Evolutionary conservation across 257 asterid genomes (phyloP).

Genomic region (Eucommia ulmoides): DNA sequence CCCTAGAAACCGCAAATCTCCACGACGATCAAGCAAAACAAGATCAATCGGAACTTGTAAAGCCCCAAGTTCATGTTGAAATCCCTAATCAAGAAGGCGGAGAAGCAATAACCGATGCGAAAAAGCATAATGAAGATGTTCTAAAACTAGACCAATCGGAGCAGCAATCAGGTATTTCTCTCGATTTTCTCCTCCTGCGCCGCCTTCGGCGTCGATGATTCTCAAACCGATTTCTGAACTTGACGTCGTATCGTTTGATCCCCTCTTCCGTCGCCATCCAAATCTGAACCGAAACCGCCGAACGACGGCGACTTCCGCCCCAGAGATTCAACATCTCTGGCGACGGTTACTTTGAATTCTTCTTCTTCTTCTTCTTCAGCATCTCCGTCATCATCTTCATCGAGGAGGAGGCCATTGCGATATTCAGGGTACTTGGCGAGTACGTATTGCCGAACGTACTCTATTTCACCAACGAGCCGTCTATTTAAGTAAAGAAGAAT

Average conservation of each 20-base stretch:
- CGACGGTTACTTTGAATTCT: constrained; percentile 25
- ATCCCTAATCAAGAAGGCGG: background rate
- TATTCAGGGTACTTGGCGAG: constrained; percentile 73
- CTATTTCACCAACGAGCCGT: too few species aligned
- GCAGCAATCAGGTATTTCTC: constrained; percentile 9
- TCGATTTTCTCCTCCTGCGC: constrained; percentile 7
- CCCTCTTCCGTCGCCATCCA: constrained; percentile 19
- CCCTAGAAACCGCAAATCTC: constrained; percentile 21
- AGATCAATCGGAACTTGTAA: background rate
- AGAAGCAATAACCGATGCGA: too few species aligned
- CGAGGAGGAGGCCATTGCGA: constrained; percentile 62
- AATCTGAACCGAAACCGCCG: constrained; percentile 32
- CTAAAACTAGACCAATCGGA: background rate
- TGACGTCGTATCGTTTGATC: constrained; percentile 12
- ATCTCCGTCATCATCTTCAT: constrained; percentile 51
- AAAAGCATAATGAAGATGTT: background rate
- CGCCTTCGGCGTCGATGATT: constrained; percentile 14
- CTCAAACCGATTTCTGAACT: too few species aligned
- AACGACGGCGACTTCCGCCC: constrained; percentile 25
- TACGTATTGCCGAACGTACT: constrained; percentile 64
- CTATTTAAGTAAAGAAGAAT: too few species aligned
- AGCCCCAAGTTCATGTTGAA: background rate
- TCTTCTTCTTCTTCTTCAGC: constrained; percentile 51
- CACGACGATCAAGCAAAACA: constrained; percentile 18
- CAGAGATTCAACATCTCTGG: constrained; percentile 32